Evolutionary conservation across 2,329 filamentous ascomycete species (phyloP).

Genomic region (Aschersonia sp.): DNA sequence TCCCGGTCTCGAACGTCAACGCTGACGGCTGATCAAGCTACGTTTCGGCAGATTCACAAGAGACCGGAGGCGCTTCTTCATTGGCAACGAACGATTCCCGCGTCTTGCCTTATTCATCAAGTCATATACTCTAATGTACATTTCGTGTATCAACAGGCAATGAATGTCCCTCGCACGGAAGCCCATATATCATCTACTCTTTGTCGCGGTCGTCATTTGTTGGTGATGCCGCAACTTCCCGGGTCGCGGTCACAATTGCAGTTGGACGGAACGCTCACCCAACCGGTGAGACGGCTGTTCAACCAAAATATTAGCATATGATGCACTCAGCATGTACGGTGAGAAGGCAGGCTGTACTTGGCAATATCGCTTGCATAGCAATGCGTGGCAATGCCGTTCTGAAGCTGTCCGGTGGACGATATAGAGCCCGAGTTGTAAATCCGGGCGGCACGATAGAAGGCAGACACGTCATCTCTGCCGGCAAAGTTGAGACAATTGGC

Average conservation of each 20-base stretch:
- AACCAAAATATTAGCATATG: not conserved
- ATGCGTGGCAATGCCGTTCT: constrained; percentile 27
- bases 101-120: too few species aligned
- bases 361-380: constrained; percentile 38
- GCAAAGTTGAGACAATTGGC: constrained; percentile 19
- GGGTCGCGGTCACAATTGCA: constrained; percentile 10
- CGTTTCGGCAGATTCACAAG: too few species aligned
- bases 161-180: not conserved
- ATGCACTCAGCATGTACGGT: not conserved
- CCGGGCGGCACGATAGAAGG: constrained; percentile 30
- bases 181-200: not conserved
- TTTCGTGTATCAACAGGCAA: too few species aligned
- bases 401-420: constrained; percentile 17
- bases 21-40: too few species aligned
- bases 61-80: too few species aligned
- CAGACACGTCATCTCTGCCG: constrained; percentile 7
- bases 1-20: too few species aligned
- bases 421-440: constrained; percentile 33
- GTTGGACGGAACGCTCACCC: constrained; percentile 6
- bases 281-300: constrained; percentile 8
- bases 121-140: too few species aligned
- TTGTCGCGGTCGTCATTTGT: not conserved
- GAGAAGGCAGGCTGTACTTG: not conserved
- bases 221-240: constrained; percentile 5
- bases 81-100: too few species aligned